These are phyloP conservation scores for Eucalyptus sp. DNA, from an alignment of 345 rosid species.

Conservation along the genomic window DNA sequence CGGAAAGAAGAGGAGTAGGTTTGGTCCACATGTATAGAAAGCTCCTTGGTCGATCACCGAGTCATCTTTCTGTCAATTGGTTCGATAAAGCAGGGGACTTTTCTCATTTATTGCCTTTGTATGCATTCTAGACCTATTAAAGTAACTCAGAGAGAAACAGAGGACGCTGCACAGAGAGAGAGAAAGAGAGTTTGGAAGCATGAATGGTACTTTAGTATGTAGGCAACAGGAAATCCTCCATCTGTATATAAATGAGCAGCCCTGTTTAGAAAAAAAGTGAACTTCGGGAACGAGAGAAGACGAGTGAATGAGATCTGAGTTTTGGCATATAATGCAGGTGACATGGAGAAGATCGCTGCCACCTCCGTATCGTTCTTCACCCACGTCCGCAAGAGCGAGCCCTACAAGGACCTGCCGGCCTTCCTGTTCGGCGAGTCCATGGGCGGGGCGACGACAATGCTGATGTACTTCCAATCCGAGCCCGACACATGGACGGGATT, in stretches of 20 bases:
- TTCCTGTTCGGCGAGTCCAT: conserved; percentile 89
- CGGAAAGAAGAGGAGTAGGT: not conserved
- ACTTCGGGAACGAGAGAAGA: not conserved
- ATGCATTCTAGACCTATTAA: not conserved
- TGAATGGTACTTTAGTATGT: not conserved
- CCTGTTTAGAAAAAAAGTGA: not conserved
- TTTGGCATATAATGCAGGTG: conserved; percentile 27
- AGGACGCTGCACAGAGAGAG: too few relatives aligned
- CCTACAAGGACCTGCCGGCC: conserved; percentile 66
- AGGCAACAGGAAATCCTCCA: not conserved
- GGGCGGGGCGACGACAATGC: conserved; percentile 82
- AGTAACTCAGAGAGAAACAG: not conserved
- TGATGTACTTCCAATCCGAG: conserved; percentile 88
- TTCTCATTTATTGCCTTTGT: not conserved
- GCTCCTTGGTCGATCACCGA: not conserved
- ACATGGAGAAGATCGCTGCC: conserved; percentile 82
- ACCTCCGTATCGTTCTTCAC: conserved; percentile 73
- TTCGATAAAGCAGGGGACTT: not conserved
- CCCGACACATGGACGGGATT: conserved; percentile 77
- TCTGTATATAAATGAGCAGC: not conserved
- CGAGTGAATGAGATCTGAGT: not conserved
- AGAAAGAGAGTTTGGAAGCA: not conserved
- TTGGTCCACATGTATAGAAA: not conserved
- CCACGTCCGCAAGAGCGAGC: conserved; percentile 59
- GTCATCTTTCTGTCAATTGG: not conserved